Conservation (phyloP, 352 stramenopile species). For the Phytophthora sp. region DNA sequence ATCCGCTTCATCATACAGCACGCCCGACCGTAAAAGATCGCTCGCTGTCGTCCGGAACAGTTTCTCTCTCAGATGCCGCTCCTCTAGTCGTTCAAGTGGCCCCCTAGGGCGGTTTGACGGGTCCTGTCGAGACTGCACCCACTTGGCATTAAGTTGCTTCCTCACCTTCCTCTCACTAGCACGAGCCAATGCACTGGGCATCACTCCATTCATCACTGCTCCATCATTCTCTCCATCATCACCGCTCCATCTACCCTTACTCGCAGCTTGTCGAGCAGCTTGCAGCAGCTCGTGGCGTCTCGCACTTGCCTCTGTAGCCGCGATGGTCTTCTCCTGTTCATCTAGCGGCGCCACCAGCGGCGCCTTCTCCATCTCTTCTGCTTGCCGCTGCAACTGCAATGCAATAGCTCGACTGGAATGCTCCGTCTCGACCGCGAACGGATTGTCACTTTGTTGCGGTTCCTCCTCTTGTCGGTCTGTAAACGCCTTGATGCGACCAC, state of each 20-base stretch:
- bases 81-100: constrained; percentile 55
- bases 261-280: constrained; percentile 18
- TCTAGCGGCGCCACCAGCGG: constrained; percentile 22
- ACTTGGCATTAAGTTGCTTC: constrained; percentile 73
- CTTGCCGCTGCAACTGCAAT: constrained; percentile 39
- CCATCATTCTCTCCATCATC: constrained; percentile 18
- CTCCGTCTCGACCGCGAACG: constrained; percentile 34
- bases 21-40: constrained; percentile 44
- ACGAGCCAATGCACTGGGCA: constrained; percentile 39
- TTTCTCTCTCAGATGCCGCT: constrained; percentile 56
- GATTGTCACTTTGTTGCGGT: constrained; percentile 12
- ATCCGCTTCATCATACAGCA: constrained; percentile 56
- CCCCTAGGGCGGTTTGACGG: constrained; percentile 51
- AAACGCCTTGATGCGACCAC: constrained; percentile 47
- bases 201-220: constrained; percentile 2
- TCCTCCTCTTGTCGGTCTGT: constrained; percentile 22
- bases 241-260: constrained; percentile 20
- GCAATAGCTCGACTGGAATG: constrained; percentile 54
- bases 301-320: constrained; percentile 64
- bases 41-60: constrained; percentile 39
- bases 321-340: constrained; percentile 44
- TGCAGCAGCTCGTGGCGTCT: constrained; percentile 31
- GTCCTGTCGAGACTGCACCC: constrained; percentile 63
- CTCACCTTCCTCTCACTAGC: constrained; percentile 62
- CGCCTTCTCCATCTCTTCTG: constrained; percentile 16